Percentiles rank a stretch among this genome's conserved stretches.
phyloP scores from a whole-genome alignment of 768 basidiomycete species.

The Pleurotus citrinopileatus region DNA sequence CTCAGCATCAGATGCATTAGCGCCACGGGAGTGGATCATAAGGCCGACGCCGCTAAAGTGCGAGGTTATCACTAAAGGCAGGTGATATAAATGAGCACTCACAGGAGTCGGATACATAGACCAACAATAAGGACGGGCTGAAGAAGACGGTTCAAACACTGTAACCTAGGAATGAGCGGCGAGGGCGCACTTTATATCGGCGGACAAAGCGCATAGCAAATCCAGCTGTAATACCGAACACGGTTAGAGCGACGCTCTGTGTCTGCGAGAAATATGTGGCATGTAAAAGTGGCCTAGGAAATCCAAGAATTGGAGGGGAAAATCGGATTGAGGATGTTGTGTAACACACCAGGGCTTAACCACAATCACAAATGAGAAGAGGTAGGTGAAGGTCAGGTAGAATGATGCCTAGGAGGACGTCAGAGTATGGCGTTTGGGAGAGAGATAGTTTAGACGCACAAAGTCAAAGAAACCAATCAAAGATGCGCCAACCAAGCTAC shows the following conservation, averaged over 20 bases:
- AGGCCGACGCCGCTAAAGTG: slow-evolving; percentile 52
- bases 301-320: background rate
- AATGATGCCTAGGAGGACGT: slow-evolving; percentile 44
- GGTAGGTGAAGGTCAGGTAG: slow-evolving; percentile 70
- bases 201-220: slow-evolving; percentile 48
- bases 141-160: background rate
- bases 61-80: background rate
- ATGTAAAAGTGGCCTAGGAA: slow-evolving; percentile 47
- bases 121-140: slow-evolving; percentile 52
- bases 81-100: slow-evolving; percentile 12
- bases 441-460: slow-evolving; percentile 26
- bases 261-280: slow-evolving; percentile 64
- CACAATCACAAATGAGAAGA: slow-evolving; percentile 64
- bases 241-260: slow-evolving; percentile 56
- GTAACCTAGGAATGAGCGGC: background rate
- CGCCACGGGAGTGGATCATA: slow-evolving; percentile 71
- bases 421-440: background rate
- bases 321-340: background rate
- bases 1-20: slow-evolving; percentile 48
- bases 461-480: slow-evolving; percentile 66
- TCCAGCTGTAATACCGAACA: slow-evolving; percentile 64
- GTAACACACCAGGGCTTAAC: slow-evolving; percentile 43
- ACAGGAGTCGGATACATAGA: slow-evolving; percentile 55
- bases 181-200: slow-evolving; percentile 48
- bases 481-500: slow-evolving; percentile 55